Percentiles rank a stretch among this genome's conserved stretches.
Conservation (phyloP, 2,329 filamentous ascomycete species). For the Huntiella omanensis region DNA sequence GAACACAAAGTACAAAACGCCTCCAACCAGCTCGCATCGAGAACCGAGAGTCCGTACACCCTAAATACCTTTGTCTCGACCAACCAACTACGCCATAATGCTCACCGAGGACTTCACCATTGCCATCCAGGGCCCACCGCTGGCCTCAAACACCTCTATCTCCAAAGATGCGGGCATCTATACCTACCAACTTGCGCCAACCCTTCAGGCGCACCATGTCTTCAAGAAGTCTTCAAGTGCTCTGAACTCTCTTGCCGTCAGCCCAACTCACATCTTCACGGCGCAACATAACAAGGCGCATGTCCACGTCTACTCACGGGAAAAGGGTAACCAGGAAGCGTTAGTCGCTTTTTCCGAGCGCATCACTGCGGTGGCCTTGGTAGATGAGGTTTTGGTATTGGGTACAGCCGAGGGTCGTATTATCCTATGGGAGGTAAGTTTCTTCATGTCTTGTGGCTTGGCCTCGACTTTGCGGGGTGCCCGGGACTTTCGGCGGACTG, state of each 20-base stretch:
- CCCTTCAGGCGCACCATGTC: conserved; percentile 51
- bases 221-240: conserved; percentile 89
- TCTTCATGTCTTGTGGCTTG: conserved; percentile 12
- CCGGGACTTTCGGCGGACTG: too few species aligned
- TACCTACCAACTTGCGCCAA: conserved; percentile 62
- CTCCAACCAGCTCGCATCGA: too few species aligned
- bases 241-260: conserved; percentile 62
- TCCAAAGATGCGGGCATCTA: conserved; percentile 76
- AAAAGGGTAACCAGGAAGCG: conserved; percentile 72
- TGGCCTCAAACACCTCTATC: conserved; percentile 42
- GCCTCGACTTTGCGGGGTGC: background rate
- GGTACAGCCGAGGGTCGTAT: conserved; percentile 74
- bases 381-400: conserved; percentile 53
- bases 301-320: conserved; percentile 75
- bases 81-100: conserved; percentile 22
- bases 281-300: conserved; percentile 84
- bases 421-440: conserved; percentile 75
- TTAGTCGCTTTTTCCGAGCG: conserved; percentile 74
- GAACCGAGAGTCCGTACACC: too few species aligned
- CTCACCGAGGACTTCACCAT: conserved; percentile 41
- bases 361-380: conserved; percentile 59
- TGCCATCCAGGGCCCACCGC: conserved; percentile 35
- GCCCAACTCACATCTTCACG: conserved; percentile 67
- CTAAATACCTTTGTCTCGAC: too few species aligned
- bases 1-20: too few species aligned